These are phyloP conservation scores for Fistulinella cinereoalba DNA, from an alignment of 1,284 basidiomycete genomes.

Conservation along the genomic window DNA sequence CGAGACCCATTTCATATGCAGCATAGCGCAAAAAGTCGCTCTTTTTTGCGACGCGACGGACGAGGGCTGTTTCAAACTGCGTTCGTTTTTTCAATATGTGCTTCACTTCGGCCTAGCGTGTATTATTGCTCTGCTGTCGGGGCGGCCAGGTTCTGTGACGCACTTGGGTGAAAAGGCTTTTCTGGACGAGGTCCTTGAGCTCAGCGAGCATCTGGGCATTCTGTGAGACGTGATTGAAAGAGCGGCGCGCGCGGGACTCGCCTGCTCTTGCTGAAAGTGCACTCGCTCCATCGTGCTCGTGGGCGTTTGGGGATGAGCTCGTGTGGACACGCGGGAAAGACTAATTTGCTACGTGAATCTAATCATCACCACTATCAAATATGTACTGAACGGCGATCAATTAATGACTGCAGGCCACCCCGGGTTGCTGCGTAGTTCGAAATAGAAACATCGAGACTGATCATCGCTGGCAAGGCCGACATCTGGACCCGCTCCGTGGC, in stretches of 20 bases:
- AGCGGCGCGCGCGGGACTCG: conserved; percentile 20
- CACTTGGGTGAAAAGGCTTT: conserved; percentile 84
- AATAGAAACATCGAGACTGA: background rate
- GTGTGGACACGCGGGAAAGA: conserved; percentile 1
- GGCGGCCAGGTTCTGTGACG: conserved; percentile 27
- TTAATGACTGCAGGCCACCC: too few relatives aligned
- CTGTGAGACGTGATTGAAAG: conserved; percentile 13
- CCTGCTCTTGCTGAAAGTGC: conserved; percentile 92
- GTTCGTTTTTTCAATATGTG: conserved; percentile 87
- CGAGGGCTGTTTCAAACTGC: conserved; percentile 78
- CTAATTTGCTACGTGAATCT: background rate
- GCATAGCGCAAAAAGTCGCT: conserved; percentile 90
- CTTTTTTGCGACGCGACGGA: conserved; percentile 82
- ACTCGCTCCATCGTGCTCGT: conserved; percentile 79
- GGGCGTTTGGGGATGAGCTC: background rate
- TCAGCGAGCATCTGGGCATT: conserved; percentile 82
- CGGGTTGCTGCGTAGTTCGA: too few relatives aligned
- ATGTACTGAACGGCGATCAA: too few relatives aligned
- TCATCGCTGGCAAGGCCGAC: background rate
- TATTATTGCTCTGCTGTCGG: conserved; percentile 1
- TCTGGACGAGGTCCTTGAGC: conserved; percentile 90
- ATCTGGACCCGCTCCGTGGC: background rate
- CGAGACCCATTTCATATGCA: conserved; percentile 89
- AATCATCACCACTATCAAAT: too few relatives aligned
- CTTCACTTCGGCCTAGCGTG: conserved; percentile 57